Base-by-base conservation (phyloP, 2,329 filamentous ascomycete genomes). In the Pestalotiopsis fici region DNA sequence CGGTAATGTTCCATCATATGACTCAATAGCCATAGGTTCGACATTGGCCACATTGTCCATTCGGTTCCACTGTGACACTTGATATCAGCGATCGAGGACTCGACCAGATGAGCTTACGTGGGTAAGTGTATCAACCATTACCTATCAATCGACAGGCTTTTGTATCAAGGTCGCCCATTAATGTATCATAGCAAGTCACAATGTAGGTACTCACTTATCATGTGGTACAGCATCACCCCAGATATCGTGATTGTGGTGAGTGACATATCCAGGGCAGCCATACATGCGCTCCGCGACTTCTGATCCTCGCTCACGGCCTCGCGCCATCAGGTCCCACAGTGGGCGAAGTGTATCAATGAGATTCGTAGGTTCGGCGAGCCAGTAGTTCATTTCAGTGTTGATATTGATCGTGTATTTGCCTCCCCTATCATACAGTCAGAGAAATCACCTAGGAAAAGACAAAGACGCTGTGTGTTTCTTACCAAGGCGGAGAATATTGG, bases 401-500 rank as follows among this genome's bases (percentile, higher is more conserved):
- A 83, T 82, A 70, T 83, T 83, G 68, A 82, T 77, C 4, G 81
- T 83, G 68, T 78, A 83, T 69, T 82, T 82, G 43, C 76, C 77
- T 2, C 78, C 66, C 65, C 61, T 55, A 31, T 59, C 12, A 21
- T 31, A 21, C n/a, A 60, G 28, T 3, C 27, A 23, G 21, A 7
- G 21, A 3, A 27, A 13, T 11, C 23, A 25, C 4, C 50, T 56
- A 15, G 9, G 11, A 11, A 25, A 31, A 54, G 39, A 27, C 31
- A 79, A 23, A 31, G n/a, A n/a, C 11, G 13, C 21, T 15, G 31
- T 6, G 11, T 35, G 31, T 35, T 11, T 23, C 63, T 59, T 28
- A 65, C 81, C 81, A 83, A 5, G 78, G 72, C 2, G 81, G 81
- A 7, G 73, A 71, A 66, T 79, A 80, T 9, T 77, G 73, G 1